Evolutionary conservation across 2,329 filamentous ascomycete genomes (phyloP).

Genomic region (Venturia asperata): DNA sequence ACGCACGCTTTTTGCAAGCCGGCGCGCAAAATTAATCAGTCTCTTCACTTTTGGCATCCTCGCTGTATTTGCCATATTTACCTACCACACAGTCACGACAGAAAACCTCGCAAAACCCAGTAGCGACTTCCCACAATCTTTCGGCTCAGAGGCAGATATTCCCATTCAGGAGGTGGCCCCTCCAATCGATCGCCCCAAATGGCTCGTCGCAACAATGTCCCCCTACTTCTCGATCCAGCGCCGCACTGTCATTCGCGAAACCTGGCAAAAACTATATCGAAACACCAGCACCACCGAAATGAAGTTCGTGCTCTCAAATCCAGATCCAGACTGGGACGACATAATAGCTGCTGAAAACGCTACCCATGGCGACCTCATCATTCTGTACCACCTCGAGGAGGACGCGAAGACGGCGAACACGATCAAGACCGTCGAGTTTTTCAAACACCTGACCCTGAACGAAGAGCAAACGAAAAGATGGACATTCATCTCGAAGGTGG

Average conservation of each 20-base stretch:
- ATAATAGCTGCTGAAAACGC: constrained; percentile 28
- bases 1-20: neutral
- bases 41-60: neutral
- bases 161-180: neutral
- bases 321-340: constrained; percentile 26
- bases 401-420: constrained; percentile 31
- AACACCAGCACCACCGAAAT: constrained; percentile 27
- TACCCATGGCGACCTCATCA: constrained; percentile 32
- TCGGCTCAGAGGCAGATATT: neutral
- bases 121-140: neutral
- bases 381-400: constrained; percentile 29
- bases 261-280: constrained; percentile 30
- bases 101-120: neutral
- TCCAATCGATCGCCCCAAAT: constrained; percentile 4
- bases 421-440: constrained; percentile 33
- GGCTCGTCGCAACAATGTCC: constrained; percentile 16
- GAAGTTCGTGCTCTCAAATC: constrained; percentile 31
- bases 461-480: constrained; percentile 20
- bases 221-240: neutral
- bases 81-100: neutral
- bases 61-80: neutral
- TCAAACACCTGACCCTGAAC: constrained; percentile 27
- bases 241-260: constrained; percentile 26
- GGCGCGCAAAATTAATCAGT: neutral
- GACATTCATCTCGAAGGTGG: constrained; percentile 31